Evolutionary conservation across 2,329 filamentous ascomycete genomes (phyloP).

Genomic region (Colletotrichum acutatum): DNA sequence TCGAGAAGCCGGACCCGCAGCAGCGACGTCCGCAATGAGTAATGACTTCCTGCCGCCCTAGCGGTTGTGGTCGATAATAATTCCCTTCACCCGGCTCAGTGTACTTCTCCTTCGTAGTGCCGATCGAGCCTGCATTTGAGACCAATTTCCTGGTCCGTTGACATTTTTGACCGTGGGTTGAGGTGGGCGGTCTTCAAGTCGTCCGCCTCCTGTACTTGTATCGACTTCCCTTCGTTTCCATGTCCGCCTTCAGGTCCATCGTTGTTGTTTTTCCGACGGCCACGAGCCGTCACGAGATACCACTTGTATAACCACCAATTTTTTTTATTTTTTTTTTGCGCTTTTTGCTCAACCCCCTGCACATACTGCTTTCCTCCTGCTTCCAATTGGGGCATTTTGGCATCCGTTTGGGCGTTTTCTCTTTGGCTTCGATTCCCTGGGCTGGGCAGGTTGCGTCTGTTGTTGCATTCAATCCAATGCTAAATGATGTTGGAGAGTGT

Average conservation of each 20-base stretch:
- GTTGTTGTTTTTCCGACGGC: conserved; percentile 23
- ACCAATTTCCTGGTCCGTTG: conserved; percentile 4
- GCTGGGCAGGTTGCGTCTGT: conserved; percentile 5
- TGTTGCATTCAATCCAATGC: conserved; percentile 7
- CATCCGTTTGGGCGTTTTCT: conserved; percentile 28
- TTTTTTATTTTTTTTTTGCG: neutral
- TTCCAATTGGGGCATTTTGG: conserved; percentile 5
- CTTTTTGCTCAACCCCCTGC: conserved; percentile 4
- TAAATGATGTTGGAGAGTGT: conserved; percentile 6
- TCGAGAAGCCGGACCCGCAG: conserved; percentile 64
- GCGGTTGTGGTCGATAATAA: conserved; percentile 32
- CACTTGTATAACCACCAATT: conserved; percentile 34
- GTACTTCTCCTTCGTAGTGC: conserved; percentile 7
- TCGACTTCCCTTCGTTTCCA: conserved; percentile 1
- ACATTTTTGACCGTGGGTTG: conserved; percentile 13
- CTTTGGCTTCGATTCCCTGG: neutral
- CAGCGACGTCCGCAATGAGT: conserved; percentile 42
- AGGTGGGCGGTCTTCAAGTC: neutral
- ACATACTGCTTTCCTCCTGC: conserved; percentile 19
- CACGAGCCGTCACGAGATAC: conserved; percentile 36
- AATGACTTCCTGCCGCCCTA: conserved; percentile 20
- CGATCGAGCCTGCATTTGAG: conserved; percentile 14
- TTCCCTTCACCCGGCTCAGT: conserved; percentile 24
- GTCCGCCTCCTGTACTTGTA: conserved; percentile 28
- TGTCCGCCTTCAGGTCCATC: conserved; percentile 11